Base-by-base conservation (phyloP, 371 early-diverging fungal species). In the Amoeboaphelidium protococcarum region DNA sequence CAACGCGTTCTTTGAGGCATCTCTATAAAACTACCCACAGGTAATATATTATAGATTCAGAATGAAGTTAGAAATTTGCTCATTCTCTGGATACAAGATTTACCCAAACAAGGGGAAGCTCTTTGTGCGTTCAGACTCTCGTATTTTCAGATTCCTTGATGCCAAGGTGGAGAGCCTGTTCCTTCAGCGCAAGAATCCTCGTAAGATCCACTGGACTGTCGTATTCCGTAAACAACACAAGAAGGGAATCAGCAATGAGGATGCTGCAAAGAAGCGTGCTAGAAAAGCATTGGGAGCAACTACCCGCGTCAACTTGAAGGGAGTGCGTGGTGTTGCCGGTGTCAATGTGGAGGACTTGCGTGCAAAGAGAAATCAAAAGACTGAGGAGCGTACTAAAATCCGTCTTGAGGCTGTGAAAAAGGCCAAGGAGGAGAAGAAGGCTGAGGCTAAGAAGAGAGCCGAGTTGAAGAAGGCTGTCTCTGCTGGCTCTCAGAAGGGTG, bases 211-310 rank as follows among this genome's bases (percentile, higher is more conserved):
- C 69, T 94, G 95, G 95, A 91, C 95, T 47, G 69, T 74, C 40
- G 80, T 88, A 58, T 91, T 77, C 84, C 85, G 95, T 66, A 85
- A 84, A 67, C 73, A 87, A 62, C 83, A 91, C 80, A 84, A 85
- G 79, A 94, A 94, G 85, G 95, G 89, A 66, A 74, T 84, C 65
- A 79, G 80, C 59, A 86, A 84, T 64, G 91, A 89, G 69, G 42
- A 19, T 19, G 73, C 76, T 46, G 62, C 82, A 68, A 89, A 89
- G 82, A 94, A 89, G 83, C 79, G 86, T 62, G 73, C 82, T 53
- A n/a, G n/a, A n/a, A n/a, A n/a, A n/a, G n/a, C n/a, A n/a, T n/a
- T n/a, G n/a, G n/a, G n/a, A n/a, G n/a, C n/a, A n/a, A n/a, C n/a
- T n/a, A n/a, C 37, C 16, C 37, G 37, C 16, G 10, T 6, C 16